These are phyloP conservation scores for Pyracantha coccinea DNA, from an alignment of 331 rosid genomes.

Conservation along the genomic window DNA sequence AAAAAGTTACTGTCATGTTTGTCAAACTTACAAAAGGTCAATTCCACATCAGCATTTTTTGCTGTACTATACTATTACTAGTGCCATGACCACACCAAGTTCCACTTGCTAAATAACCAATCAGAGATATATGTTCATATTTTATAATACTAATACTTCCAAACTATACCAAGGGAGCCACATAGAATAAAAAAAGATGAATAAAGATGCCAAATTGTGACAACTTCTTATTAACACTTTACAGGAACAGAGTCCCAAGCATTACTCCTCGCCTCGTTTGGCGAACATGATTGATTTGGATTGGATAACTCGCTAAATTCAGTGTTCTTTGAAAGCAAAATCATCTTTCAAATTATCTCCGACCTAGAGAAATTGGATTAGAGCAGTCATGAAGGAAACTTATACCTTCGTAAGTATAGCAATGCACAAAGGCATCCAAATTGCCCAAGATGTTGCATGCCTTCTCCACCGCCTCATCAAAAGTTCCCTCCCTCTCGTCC, in stretches of 20 bases:
- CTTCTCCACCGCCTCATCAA: conserved; percentile 47
- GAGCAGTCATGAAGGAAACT: too few species aligned
- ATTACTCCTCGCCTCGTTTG: too few species aligned
- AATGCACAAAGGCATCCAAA: conserved; percentile 69
- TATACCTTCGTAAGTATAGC: conserved; percentile 64
- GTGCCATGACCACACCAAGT: background rate
- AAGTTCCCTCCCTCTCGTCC: conserved; percentile 31
- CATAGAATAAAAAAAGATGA: background rate
- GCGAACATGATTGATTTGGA: too few species aligned
- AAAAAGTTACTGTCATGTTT: background rate
- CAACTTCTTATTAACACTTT: background rate
- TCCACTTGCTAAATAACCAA: too few species aligned
- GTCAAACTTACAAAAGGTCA: background rate
- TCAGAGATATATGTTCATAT: too few species aligned
- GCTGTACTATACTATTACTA: background rate
- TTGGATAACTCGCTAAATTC: too few species aligned
- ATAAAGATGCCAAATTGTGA: background rate
- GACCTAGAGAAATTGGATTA: too few species aligned
- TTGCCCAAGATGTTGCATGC: conserved; percentile 52
- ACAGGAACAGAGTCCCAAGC: background rate
- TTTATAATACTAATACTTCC: too few species aligned
- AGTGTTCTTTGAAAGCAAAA: too few species aligned
- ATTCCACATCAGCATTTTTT: background rate
- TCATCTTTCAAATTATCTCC: too few species aligned
- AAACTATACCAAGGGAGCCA: too few species aligned